Percentiles rank a stretch among this genome's conserved stretches.
Conservation (phyloP, 306 rosid genomes). For the Acacia crassicarpa region DNA sequence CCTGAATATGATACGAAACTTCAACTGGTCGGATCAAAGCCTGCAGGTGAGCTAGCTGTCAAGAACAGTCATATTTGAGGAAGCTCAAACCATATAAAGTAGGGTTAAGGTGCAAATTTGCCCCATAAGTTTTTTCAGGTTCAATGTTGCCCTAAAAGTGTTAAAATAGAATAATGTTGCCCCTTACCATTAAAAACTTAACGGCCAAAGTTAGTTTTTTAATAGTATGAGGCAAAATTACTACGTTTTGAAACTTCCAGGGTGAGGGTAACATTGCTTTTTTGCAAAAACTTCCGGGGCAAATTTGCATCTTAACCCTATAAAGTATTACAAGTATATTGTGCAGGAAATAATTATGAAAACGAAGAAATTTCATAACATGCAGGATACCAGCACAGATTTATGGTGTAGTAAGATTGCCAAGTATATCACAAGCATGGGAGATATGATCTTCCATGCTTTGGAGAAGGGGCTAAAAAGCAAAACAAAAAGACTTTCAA, state of each 20-base stretch:
- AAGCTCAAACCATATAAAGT: slow-evolving; percentile 18
- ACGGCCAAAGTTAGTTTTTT: no score
- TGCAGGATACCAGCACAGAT: slow-evolving; percentile 69
- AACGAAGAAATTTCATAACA: slow-evolving; percentile 30
- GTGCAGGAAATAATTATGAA: slow-evolving; percentile 3
- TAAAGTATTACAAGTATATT: background rate
- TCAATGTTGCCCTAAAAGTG: no score
- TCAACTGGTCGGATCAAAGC: slow-evolving; percentile 63
- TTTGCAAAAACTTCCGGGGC: no score
- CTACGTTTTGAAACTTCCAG: no score
- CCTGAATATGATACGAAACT: slow-evolving; percentile 63
- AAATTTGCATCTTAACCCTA: no score
- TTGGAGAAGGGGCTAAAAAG: slow-evolving; percentile 66
- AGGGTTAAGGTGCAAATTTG: no score
- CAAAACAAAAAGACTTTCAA: slow-evolving; percentile 57
- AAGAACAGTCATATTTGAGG: background rate
- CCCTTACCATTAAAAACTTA: no score
- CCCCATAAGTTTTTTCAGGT: no score
- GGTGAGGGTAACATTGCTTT: no score
- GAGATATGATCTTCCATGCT: slow-evolving; percentile 60
- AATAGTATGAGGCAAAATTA: no score
- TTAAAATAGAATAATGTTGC: no score
- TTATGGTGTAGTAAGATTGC: slow-evolving; percentile 70
- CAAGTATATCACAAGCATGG: slow-evolving; percentile 49
- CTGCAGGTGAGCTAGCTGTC: slow-evolving; percentile 52